phyloP scores from a whole-genome alignment of 177 flowering plant species.

The Tripterygium wilfordii region DNA sequence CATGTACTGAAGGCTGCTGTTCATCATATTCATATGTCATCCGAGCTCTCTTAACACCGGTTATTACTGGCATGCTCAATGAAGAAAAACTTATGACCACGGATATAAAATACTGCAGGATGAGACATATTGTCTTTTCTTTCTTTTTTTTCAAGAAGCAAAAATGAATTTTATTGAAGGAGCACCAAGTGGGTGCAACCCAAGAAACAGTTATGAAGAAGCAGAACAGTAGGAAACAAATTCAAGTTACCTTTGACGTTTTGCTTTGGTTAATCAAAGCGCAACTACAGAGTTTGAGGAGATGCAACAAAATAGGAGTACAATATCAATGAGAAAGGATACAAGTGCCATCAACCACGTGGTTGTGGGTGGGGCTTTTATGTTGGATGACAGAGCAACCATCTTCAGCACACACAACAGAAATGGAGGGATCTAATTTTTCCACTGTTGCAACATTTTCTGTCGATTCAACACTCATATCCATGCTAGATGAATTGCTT shows the following conservation, averaged over 20 bases:
- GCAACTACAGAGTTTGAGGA: not conserved
- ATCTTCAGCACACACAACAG: conserved; percentile 24
- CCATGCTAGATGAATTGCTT: conserved; percentile 11
- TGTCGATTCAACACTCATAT: conserved; percentile 21
- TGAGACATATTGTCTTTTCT: too few species aligned
- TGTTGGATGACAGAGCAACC: conserved; percentile 18
- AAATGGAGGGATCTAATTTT: conserved; percentile 10
- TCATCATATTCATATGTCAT: conserved; percentile 43
- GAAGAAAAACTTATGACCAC: conserved; percentile 29
- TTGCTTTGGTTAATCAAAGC: too few species aligned
- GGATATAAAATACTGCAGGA: too few species aligned
- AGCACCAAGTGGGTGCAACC: too few species aligned
- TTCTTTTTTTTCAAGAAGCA: too few species aligned
- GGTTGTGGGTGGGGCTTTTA: conserved; percentile 14
- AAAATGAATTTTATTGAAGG: too few species aligned
- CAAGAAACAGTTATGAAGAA: too few species aligned
- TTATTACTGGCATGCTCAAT: conserved; percentile 32
- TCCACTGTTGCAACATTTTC: conserved; percentile 22
- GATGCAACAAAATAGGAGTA: not conserved
- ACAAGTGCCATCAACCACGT: conserved; percentile 26
- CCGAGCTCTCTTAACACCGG: conserved; percentile 78
- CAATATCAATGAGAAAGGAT: conserved; percentile 34
- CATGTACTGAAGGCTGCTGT: conserved; percentile 66
- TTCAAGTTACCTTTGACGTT: too few species aligned
- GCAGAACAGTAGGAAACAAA: too few species aligned